Conservation (phyloP, 169 alveolate species). For the Eimeria praecox region DNA sequence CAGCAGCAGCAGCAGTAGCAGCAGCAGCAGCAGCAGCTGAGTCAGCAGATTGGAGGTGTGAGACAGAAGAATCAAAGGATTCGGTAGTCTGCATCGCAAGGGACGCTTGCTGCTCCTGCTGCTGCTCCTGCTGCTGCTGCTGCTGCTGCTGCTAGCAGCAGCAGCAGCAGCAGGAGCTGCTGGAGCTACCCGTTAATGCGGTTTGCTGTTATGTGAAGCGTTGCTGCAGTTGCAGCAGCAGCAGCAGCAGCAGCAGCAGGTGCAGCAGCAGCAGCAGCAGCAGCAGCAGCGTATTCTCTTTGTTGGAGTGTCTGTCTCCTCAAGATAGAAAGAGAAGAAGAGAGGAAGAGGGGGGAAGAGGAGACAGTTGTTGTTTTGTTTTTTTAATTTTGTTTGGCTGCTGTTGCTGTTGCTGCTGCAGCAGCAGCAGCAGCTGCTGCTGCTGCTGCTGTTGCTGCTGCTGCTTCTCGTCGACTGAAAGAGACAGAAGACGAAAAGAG, state of each 20-base stretch:
- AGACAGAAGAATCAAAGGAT: not conserved
- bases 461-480: no score
- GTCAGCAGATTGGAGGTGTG: not conserved
- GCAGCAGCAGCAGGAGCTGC: not conserved
- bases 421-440: no score
- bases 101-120: not conserved
- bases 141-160: not conserved
- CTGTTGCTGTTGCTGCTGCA: no score
- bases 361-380: no score
- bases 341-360: no score
- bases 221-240: not conserved
- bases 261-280: constrained; percentile 1
- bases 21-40: constrained; percentile 17
- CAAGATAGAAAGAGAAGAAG: no score
- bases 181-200: no score
- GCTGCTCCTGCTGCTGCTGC: not conserved
- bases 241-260: not conserved
- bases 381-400: no score
- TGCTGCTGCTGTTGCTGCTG: no score
- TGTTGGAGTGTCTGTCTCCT: no score
- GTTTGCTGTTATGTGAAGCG: no score
- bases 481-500: no score
- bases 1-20: constrained; percentile 16
- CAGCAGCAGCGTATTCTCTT: not conserved
- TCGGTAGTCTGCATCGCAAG: not conserved